Percentiles rank a stretch among this genome's conserved stretches.
Conservation (phyloP, 805 yeast species). For the Yueomyces sinensis region DNA sequence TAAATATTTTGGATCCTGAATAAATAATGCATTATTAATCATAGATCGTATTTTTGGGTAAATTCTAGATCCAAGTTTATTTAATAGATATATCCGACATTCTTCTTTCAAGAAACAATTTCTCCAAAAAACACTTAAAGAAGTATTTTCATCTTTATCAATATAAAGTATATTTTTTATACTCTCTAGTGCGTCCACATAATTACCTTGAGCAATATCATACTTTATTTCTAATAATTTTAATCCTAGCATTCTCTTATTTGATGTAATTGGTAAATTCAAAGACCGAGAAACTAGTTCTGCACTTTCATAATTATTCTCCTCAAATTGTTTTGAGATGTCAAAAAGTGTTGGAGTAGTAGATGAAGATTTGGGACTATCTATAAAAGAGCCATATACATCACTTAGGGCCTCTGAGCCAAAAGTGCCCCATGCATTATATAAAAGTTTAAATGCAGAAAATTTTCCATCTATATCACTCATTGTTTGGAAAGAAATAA, state of each 20-base stretch:
- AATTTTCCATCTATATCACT: neutral
- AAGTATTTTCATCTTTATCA: neutral
- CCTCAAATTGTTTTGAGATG: conserved; percentile 7
- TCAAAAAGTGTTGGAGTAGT: too few species aligned
- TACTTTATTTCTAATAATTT: conserved; percentile 29
- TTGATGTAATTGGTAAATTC: conserved; percentile 22
- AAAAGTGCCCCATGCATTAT: neutral
- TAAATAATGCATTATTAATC: conserved; percentile 32
- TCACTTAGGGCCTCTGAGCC: neutral
- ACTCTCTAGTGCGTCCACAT: conserved; percentile 15
- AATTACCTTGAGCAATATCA: conserved; percentile 22
- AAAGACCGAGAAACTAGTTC: conserved; percentile 28
- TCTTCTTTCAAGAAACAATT: conserved; percentile 14
- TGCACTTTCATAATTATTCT: conserved; percentile 25
- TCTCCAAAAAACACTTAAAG: conserved; percentile 12
- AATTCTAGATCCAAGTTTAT: conserved; percentile 36
- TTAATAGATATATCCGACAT: conserved; percentile 21
- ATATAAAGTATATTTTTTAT: conserved; percentile 5
- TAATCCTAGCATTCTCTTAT: conserved; percentile 28
- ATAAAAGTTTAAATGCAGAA: neutral
- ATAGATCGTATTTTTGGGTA: conserved; percentile 37
- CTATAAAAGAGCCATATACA: neutral
- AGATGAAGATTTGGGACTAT: neutral
- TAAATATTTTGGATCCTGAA: conserved; percentile 32
- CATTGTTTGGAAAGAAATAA: neutral